A percentile compares a stretch with the other conserved stretches of the same genome.
phyloP scores from a whole-genome alignment of 805 yeast genomes.

The Pichia deserticola region DNA sequence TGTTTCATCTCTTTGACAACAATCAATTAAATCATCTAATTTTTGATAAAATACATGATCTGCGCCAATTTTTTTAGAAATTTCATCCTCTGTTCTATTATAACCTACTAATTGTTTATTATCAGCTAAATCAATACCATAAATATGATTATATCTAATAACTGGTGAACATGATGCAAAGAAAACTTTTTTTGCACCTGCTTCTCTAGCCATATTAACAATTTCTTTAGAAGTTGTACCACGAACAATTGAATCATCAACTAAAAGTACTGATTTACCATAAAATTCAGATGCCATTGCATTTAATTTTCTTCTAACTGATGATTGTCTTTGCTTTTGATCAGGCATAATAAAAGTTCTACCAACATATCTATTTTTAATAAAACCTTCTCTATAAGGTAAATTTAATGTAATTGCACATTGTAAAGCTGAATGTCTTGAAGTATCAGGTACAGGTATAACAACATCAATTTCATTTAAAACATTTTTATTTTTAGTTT shows the following conservation, averaged over 20 bases:
- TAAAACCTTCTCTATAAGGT: conserved; percentile 95
- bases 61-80: conserved; percentile 76
- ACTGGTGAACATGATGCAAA: conserved; percentile 98
- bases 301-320: conserved; percentile 89
- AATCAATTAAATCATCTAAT: conserved; percentile 71
- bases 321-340: conserved; percentile 87
- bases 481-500: conserved; percentile 34
- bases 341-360: conserved; percentile 98
- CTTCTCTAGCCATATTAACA: conserved; percentile 96
- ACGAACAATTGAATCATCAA: conserved; percentile 95
- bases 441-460: conserved; percentile 96
- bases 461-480: conserved; percentile 77
- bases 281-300: conserved; percentile 93
- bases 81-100: conserved; percentile 63
- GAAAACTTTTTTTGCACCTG: conserved; percentile 92
- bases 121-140: conserved; percentile 96
- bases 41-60: conserved; percentile 87
- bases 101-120: conserved; percentile 89
- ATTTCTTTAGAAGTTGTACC: conserved; percentile 97
- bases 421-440: conserved; percentile 92
- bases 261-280: conserved; percentile 77
- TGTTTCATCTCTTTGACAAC: conserved; percentile 45
- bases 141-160: conserved; percentile 91
- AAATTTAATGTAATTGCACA: conserved; percentile 74
- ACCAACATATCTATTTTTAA: conserved; percentile 94